These are phyloP conservation scores for Sarocladium oryzae DNA, from an alignment of 2,329 filamentous ascomycete species.

Conservation along the genomic window DNA sequence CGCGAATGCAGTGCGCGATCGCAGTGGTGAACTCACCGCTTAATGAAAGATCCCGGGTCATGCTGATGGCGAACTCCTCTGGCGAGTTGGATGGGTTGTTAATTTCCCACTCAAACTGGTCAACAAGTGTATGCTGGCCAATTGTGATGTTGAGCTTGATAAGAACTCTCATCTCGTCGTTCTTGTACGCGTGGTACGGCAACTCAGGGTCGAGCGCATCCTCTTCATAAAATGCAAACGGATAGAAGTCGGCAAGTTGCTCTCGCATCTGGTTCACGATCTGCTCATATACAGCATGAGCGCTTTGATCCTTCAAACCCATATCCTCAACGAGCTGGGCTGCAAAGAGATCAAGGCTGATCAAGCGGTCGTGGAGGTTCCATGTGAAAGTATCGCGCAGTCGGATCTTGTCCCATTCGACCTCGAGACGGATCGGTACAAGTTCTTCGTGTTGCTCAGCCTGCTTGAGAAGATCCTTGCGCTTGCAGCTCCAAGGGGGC, in stretches of 20 bases:
- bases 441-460: conserved; percentile 88
- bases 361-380: conserved; percentile 89
- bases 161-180: conserved; percentile 95
- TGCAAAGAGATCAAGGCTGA: conserved; percentile 75
- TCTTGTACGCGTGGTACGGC: conserved; percentile 91
- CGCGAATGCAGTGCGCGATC: conserved; percentile 94
- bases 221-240: conserved; percentile 83
- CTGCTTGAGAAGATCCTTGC: conserved; percentile 77
- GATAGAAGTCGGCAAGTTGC: conserved; percentile 89
- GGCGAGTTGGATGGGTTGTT: conserved; percentile 92
- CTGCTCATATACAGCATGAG: conserved; percentile 57
- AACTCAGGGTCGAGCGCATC: conserved; percentile 84
- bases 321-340: conserved; percentile 89
- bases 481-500: conserved; percentile 63
- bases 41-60: conserved; percentile 84
- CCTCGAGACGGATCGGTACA: conserved; percentile 83
- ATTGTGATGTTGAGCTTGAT: conserved; percentile 98
- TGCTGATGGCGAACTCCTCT: conserved; percentile 85
- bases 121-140: conserved; percentile 84
- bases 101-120: conserved; percentile 99
- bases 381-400: conserved; percentile 96
- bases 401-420: conserved; percentile 93
- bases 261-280: conserved; percentile 69
- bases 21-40: conserved; percentile 95
- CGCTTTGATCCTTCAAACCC: conserved; percentile 62